Base-by-base conservation (phyloP, 768 basidiomycete genomes). In the Trametes coccinea region DNA sequence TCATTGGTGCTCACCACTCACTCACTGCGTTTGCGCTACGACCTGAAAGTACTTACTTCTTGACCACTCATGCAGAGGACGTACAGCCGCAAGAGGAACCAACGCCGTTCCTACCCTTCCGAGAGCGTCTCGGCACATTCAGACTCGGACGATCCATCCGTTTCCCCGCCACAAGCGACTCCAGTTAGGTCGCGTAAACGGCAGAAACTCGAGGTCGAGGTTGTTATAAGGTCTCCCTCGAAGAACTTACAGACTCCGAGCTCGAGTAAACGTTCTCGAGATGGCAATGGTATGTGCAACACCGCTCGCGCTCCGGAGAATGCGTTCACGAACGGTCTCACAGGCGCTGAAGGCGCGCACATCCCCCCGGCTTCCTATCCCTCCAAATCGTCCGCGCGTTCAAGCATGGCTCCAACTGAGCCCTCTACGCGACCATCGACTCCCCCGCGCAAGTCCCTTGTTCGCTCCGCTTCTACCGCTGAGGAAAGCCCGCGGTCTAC, bases 21-120 rank as follows among this genome's bases (percentile, higher is more conserved):
- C 22, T 22, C 22, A 22, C 22, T 22, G 22, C 22, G 22, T 22
- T 22, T 22, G 22, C 22, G 22, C 22, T 22, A 22, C 22, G 22
- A 22, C 22, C 22, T 22, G 22, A 22, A 22, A 22, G 22, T 22
- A 22, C 22, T 22, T 22, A 22, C 0, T 22, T 22, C 17, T 46
- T 17, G 4, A 46, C 45, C 34, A 37, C 34, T 37, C 34, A 76
- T 77, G 76, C 70, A 73, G 51, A 70, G 76, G 43, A 75, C 73
- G 1, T 79, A 79, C 59, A 73, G 74, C 47, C 70, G 71, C 40
- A 74, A 72, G 56, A 66, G 70, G 22, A 60, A 65, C 8, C 70
- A 73, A 39, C 67, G 70, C 31, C 58, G 63, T 29, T 56, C 56
- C n/a, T 53, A 22, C 30, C 41, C 50, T 10, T 2, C 48, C 29